Percentiles rank a stretch among this genome's conserved stretches.
These are phyloP conservation scores for Candida buenavistaensis DNA, from an alignment of 1,139 yeast genomes.

Conservation along the genomic window DNA sequence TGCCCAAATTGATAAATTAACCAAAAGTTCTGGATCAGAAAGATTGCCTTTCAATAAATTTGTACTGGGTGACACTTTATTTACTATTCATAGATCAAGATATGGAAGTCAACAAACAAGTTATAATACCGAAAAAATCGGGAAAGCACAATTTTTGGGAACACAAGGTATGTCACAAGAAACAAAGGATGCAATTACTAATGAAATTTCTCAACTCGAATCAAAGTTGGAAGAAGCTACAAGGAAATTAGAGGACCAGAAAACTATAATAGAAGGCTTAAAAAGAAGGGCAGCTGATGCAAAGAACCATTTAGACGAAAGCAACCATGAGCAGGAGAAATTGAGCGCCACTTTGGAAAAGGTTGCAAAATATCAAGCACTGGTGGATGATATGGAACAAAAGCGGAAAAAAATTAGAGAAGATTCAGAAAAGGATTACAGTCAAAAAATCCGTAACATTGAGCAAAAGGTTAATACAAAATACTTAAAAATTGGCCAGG, in stretches of 20 bases:
- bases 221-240: no score
- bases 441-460: slow-evolving; percentile 25
- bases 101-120: slow-evolving; percentile 58
- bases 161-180: slow-evolving; percentile 45
- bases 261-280: not conserved
- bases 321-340: slow-evolving; percentile 16
- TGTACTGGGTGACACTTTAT: slow-evolving; percentile 58
- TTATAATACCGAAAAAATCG: slow-evolving; percentile 37
- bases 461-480: slow-evolving; percentile 27
- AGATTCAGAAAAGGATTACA: slow-evolving; percentile 29
- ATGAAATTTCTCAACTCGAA: slow-evolving; percentile 3
- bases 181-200: slow-evolving; percentile 23
- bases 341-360: slow-evolving; percentile 15
- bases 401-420: slow-evolving; percentile 25
- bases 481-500: slow-evolving; percentile 20
- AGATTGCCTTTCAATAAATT: slow-evolving; percentile 52
- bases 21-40: slow-evolving; percentile 30
- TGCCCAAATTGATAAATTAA: slow-evolving; percentile 38
- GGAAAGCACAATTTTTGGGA: slow-evolving; percentile 37
- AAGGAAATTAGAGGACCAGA: slow-evolving; percentile 2
- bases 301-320: slow-evolving; percentile 18
- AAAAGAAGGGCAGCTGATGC: slow-evolving; percentile 13
- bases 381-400: no score
- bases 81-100: slow-evolving; percentile 51
- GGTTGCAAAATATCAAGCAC: slow-evolving; percentile 18